These are phyloP conservation scores for Porodaedalea pini DNA, from an alignment of 1,284 basidiomycete genomes.

Conservation along the genomic window DNA sequence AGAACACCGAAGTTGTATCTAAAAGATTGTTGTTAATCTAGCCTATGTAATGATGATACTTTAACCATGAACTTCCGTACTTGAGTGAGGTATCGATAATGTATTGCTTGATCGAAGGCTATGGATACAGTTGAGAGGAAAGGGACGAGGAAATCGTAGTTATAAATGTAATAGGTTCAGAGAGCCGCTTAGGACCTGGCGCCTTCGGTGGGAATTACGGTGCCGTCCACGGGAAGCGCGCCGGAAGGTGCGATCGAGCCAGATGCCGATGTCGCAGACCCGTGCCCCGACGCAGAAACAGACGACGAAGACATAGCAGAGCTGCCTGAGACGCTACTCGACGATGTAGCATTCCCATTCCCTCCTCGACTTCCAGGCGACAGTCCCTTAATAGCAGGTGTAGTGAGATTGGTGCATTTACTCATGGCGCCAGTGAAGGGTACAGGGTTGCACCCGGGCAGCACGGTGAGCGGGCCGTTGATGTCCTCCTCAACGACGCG, in stretches of 20 bases:
- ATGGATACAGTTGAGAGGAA: no score
- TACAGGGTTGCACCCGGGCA: slow-evolving; percentile 54
- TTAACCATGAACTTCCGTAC: no score
- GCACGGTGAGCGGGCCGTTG: slow-evolving; percentile 23
- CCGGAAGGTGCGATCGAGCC: not conserved
- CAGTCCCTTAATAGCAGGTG: not conserved
- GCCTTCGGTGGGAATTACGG: no score
- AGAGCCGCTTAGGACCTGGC: no score
- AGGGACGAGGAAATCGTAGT: no score
- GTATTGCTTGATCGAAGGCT: no score
- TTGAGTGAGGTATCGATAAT: not conserved
- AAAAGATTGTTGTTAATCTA: no score
- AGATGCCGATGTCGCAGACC: not conserved
- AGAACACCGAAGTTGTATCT: not conserved
- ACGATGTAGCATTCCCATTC: not conserved
- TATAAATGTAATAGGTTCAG: no score
- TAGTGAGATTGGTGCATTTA: not conserved
- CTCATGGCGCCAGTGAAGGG: not conserved
- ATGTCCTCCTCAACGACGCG: slow-evolving; percentile 27
- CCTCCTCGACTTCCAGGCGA: no score
- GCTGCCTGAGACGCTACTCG: not conserved
- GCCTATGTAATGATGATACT: no score
- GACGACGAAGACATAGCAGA: not conserved
- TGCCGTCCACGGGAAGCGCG: no score
- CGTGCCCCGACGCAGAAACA: not conserved